Conservation (phyloP, 2,329 filamentous ascomycete genomes). For the Exophiala bonariae region DNA sequence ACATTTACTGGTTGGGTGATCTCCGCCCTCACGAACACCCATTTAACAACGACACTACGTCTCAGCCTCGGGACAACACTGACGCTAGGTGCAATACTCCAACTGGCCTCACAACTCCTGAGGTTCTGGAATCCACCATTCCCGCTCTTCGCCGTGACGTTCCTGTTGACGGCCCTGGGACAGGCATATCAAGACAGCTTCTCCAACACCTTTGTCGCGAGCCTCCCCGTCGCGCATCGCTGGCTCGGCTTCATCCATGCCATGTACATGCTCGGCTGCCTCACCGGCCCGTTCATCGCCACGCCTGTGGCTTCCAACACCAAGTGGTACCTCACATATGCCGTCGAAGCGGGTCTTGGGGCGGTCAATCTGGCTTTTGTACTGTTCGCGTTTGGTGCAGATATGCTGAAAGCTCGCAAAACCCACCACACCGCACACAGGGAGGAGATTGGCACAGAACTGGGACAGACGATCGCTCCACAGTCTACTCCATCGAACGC, state of each 20-base stretch:
- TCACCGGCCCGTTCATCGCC: conserved; percentile 68
- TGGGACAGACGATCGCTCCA: too few relatives aligned
- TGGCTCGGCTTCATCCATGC: conserved; percentile 69
- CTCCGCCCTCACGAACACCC: conserved; percentile 58
- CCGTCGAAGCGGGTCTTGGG: conserved; percentile 57
- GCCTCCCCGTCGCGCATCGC: conserved; percentile 59
- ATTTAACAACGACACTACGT: conserved; percentile 51
- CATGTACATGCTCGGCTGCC: conserved; percentile 73
- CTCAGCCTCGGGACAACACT: conserved; percentile 57
- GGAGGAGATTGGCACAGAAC: too few relatives aligned
- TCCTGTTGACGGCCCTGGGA: conserved; percentile 37
- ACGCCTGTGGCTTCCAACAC: conserved; percentile 60
- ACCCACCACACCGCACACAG: too few relatives aligned
- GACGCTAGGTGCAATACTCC: conserved; percentile 55
- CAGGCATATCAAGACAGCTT: conserved; percentile 36
- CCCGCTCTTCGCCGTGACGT: conserved; percentile 29
- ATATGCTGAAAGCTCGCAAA: conserved; percentile 1
- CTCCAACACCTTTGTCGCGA: conserved; percentile 40
- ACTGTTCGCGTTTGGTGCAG: conserved; percentile 52
- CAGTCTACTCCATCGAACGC: too few relatives aligned
- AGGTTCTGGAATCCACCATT: conserved; percentile 41
- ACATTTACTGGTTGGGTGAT: conserved; percentile 62
- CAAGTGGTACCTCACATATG: conserved; percentile 70
- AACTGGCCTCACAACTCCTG: conserved; percentile 42
- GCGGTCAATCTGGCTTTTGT: conserved; percentile 14